Percentiles rank a stretch among this genome's conserved stretches.
Conservation (phyloP, 768 basidiomycete genomes). For the Phlebiopsis gigantea region DNA sequence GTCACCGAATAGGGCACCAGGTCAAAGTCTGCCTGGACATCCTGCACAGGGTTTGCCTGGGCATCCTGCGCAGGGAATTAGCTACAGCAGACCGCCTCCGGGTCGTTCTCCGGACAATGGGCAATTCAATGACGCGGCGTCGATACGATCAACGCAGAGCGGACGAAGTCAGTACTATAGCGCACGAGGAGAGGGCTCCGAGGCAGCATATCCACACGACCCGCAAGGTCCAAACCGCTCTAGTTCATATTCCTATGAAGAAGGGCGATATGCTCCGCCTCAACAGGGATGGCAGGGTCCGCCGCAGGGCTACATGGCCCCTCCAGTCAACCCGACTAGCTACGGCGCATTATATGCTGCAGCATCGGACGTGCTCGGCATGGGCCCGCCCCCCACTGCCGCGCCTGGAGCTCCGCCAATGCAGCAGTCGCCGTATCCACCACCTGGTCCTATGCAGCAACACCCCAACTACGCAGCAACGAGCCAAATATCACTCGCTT, state of each 20-base stretch:
- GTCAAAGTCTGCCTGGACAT: neutral
- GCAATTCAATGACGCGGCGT: conserved; percentile 12
- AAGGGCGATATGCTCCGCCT: neutral
- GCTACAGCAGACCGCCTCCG: conserved; percentile 10
- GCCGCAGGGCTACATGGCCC: conserved; percentile 14
- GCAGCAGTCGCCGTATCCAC: conserved; percentile 12
- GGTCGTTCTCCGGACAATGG: conserved; percentile 10
- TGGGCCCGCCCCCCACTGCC: conserved; percentile 55
- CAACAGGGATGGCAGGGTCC: conserved; percentile 11
- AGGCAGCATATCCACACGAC: conserved; percentile 26
- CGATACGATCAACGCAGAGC: conserved; percentile 31
- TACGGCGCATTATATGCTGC: conserved; percentile 65
- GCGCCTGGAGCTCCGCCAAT: conserved; percentile 15
- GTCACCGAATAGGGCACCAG: neutral
- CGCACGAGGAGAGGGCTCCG: conserved; percentile 18
- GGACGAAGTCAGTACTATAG: conserved; percentile 26
- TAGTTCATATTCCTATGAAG: conserved; percentile 35
- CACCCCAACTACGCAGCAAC: conserved; percentile 1
- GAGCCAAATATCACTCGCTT: conserved; percentile 4
- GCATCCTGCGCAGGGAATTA: neutral
- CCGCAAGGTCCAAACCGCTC: conserved; percentile 12
- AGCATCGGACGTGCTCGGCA: conserved; percentile 76
- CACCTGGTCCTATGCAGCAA: conserved; percentile 16
- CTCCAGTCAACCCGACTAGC: conserved; percentile 19
- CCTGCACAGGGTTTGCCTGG: neutral